phyloP scores from a whole-genome alignment of 1,284 basidiomycete genomes.

The Ganoderma lingzhi region DNA sequence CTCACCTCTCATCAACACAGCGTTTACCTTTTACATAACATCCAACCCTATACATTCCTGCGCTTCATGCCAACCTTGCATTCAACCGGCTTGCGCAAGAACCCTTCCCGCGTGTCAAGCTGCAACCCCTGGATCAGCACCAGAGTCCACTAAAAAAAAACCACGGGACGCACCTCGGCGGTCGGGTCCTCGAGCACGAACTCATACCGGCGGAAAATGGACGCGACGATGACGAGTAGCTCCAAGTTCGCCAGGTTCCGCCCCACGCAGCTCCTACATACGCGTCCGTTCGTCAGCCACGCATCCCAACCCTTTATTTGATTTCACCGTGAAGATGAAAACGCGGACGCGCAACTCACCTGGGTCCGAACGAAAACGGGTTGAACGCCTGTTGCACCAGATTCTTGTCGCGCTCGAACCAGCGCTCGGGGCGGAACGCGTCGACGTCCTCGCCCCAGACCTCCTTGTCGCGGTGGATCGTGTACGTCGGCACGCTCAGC shows the following conservation, averaged over 20 bases:
- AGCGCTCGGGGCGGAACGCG: constrained; percentile 81
- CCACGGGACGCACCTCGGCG: constrained; percentile 55
- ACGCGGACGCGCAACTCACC: constrained; percentile 48
- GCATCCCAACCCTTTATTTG: neutral
- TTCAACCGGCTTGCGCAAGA: constrained; percentile 76
- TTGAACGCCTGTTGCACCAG: constrained; percentile 77
- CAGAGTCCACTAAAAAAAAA: no score
- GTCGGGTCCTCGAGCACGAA: constrained; percentile 68
- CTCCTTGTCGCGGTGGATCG: constrained; percentile 74
- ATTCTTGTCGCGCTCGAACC: constrained; percentile 73
- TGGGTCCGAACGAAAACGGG: constrained; percentile 75
- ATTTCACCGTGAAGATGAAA: neutral
- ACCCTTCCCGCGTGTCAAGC: constrained; percentile 79
- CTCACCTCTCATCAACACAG: neutral
- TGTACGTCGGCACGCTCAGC: constrained; percentile 79
- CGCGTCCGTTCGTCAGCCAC: constrained; percentile 1
- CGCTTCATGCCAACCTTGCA: constrained; percentile 75
- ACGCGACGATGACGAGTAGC: constrained; percentile 76
- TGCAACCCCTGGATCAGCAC: constrained; percentile 38
- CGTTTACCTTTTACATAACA: neutral
- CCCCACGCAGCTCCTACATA: constrained; percentile 71
- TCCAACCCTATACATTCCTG: constrained; percentile 42
- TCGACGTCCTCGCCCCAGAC: constrained; percentile 86
- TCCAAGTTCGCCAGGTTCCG: constrained; percentile 82
- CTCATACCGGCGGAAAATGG: constrained; percentile 76